Evolutionary conservation across 257 asterid species (phyloP), one percentile per base, ranked within the genome.

Genomic region (Solanum chilense): DNA sequence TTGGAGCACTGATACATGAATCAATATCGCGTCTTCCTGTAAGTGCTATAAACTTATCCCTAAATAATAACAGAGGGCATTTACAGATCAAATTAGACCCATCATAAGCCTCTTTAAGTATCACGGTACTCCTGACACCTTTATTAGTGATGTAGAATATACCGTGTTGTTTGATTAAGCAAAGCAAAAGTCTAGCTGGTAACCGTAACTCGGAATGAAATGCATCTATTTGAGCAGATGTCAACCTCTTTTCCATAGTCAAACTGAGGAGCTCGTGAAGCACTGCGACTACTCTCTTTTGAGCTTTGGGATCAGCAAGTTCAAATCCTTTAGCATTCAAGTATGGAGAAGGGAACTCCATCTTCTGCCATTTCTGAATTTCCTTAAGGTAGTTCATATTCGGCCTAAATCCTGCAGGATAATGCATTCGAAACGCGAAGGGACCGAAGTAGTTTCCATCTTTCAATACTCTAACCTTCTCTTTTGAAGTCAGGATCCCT

Each of bases 291-390:
- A 92, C 94, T 87, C 99, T 90, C 90, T 97, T 97, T 64, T 96
- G 93, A 85, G 97, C 93, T 91, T 93, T 97, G 8, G 95, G 94
- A 81, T 97, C 98, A 18, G 90, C 90, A 27, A 90, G 90, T 85
- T 97, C 97, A 56, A 97, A 86, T 83, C 90, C 90, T 92, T 95
- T 94, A 0, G 98, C 95, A 56, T 97, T 96, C 94, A 95, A 91
- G 90, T 95, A 97, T 9, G 99, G 99, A 86, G 99, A 97, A 49
- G 99, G 99, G 90, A 96, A 94, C 37, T 95, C 98, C 98, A 97
- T 49, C 90, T 92, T 96, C 91, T 97, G 99, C 99, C 99, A 97
- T 88, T 91, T 94, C 88, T 87, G 92, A 20, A 95, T 90, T 89
- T 93, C 97, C 89, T 93, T 92, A 13, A 97, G 93, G 90, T 97